Percentiles rank a stretch among this genome's conserved stretches.
phyloP scores from a whole-genome alignment of 202 grass and related monocot genomes.

The Saccharum hybrid region DNA sequence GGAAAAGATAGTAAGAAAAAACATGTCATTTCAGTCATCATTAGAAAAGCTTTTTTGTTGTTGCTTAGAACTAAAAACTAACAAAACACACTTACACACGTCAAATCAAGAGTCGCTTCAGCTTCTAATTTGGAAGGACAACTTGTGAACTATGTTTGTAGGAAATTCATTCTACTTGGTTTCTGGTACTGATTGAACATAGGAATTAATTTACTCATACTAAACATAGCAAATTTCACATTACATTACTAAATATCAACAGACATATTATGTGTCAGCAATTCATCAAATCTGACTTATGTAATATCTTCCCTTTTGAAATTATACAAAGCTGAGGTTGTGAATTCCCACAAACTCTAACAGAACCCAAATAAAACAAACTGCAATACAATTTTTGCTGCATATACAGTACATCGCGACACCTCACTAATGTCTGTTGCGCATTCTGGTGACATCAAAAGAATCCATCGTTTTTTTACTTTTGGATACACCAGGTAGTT shows the following conservation, averaged over 20 bases:
- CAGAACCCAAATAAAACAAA: not conserved
- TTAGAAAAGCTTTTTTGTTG: not conserved
- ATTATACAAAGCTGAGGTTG: not conserved
- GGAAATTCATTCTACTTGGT: not conserved
- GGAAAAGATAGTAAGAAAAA: constrained; percentile 1
- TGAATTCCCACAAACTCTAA: not conserved
- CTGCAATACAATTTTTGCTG: not conserved
- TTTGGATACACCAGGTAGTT: not conserved
- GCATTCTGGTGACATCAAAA: not conserved
- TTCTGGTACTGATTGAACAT: not conserved
- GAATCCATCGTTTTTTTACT: not conserved
- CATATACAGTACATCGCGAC: not conserved
- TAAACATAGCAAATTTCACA: not conserved
- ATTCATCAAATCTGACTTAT: not conserved
- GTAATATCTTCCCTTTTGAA: not conserved
- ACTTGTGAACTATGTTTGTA: not conserved
- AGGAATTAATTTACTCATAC: not conserved
- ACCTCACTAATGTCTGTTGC: too few relatives aligned
- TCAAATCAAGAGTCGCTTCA: not conserved
- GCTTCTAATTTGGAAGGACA: not conserved
- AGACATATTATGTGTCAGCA: not conserved
- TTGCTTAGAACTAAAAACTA: not conserved
- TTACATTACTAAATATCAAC: not conserved
- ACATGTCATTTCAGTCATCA: constrained; percentile 3
- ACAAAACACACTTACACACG: not conserved